Base-by-base conservation (phyloP, 2,329 filamentous ascomycete genomes). In the Xylaria sp. region DNA sequence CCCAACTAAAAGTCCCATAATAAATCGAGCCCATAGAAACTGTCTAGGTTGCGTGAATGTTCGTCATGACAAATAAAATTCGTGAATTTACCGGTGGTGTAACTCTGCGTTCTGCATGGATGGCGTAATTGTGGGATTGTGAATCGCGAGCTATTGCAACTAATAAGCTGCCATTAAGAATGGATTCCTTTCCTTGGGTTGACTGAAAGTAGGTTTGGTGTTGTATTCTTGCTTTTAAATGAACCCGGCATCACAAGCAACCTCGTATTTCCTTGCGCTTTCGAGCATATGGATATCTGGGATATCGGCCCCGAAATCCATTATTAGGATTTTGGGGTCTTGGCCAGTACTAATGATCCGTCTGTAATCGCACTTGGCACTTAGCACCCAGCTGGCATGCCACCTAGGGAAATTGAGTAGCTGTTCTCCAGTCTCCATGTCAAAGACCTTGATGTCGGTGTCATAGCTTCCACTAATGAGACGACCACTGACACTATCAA, bases 351-450 rank as follows among this genome's bases (percentile, higher is more conserved):
- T 96, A 71, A 99, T 93, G 72, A 99, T 96, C 70, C 96, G 90
- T 68, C 95, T 88, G 81, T 98, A 98, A 79, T 99, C 95, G 72
- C 93, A 94, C 86, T 98, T 98, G 61, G 96, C 96, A 72, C 93
- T 94, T 68, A 99, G 84, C 77, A 99, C 97, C 96, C 96, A 99
- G 81, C 94, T 97, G 12, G 92, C 91, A 67, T 97, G 97, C 94
- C 94, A 98, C 74, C 92, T 90, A n/a, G 94, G 92, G 76, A 98
- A 95, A 75, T 94, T 91, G 71, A 97, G 88, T 69, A 95, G 87
- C 74, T 94, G 87, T 56, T 90, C 84, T 41, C 94, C 95, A 2
- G 91, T 91, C 72, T 91, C 89, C 82, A 96, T 92, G 79, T 98
- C 92, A 81, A 94, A 98, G 1, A 98, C 94, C 79, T 97, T 97